These are phyloP conservation scores for Euryodendron excelsum DNA, from an alignment of 148 eudicot species.

Conservation along the genomic window DNA sequence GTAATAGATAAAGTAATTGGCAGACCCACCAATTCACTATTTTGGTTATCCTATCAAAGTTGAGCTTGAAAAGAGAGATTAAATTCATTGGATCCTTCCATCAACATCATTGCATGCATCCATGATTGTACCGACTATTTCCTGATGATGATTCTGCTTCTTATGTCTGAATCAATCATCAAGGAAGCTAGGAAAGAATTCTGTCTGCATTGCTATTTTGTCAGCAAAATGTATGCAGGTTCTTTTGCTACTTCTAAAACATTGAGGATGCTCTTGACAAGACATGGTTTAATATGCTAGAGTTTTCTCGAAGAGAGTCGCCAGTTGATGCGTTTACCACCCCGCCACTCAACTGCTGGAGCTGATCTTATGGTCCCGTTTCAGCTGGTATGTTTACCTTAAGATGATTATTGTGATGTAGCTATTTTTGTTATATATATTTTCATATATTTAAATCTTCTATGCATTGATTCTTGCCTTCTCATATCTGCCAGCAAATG, in stretches of 20 bases:
- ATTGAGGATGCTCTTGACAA: constrained; percentile 15
- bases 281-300: constrained; percentile 36
- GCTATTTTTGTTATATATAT: not conserved
- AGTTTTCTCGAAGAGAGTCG: constrained; percentile 97
- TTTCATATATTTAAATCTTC: too few relatives aligned
- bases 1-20: not conserved
- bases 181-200: not conserved
- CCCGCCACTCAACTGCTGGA: constrained; percentile 97
- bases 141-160: constrained; percentile 4
- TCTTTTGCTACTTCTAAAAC: not conserved
- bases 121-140: not conserved
- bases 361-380: constrained; percentile 99
- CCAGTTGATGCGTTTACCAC: constrained; percentile 91
- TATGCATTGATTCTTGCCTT: not conserved
- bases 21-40: not conserved
- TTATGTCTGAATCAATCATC: not conserved
- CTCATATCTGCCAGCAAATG: not conserved
- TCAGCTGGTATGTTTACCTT: constrained; percentile 59
- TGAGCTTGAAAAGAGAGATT: not conserved
- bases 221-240: not conserved
- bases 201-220: not conserved
- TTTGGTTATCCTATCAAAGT: not conserved
- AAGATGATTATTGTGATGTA: not conserved
- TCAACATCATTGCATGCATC: not conserved
- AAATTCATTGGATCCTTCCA: constrained; percentile 3